Evolutionary conservation across 768 basidiomycete species (phyloP).

Genomic region (Pisolithus marmoratus): DNA sequence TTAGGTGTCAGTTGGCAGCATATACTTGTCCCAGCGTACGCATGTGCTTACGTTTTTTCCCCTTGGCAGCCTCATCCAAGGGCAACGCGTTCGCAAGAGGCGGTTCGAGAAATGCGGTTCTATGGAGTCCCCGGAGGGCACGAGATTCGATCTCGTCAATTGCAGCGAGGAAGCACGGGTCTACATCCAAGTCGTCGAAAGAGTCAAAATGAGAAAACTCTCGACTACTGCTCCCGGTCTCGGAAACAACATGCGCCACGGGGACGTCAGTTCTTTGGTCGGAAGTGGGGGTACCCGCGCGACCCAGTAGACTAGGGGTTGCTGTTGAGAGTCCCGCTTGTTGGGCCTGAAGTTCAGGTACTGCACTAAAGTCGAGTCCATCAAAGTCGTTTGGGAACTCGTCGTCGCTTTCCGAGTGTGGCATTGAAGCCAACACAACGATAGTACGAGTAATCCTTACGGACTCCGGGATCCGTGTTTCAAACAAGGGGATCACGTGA

Average conservation of each 20-base stretch:
- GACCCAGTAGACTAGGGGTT: constrained; percentile 1
- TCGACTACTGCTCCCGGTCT: neutral
- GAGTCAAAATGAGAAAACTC: constrained; percentile 1
- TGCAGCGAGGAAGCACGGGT: constrained; percentile 27
- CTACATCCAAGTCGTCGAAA: constrained; percentile 13
- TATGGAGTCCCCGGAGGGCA: constrained; percentile 8
- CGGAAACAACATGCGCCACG: neutral
- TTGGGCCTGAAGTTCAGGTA: constrained; percentile 24
- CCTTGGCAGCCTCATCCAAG: too few relatives aligned
- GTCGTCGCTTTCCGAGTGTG: constrained; percentile 31
- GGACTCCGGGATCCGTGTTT: too few relatives aligned
- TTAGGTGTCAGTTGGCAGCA: constrained; percentile 4
- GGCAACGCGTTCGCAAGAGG: neutral
- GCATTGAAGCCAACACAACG: constrained; percentile 13
- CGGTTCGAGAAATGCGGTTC: constrained; percentile 7
- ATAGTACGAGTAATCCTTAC: too few relatives aligned
- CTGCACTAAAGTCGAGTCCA: constrained; percentile 39
- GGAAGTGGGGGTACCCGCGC: neutral
- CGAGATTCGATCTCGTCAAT: constrained; percentile 44
- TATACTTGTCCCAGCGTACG: neutral
- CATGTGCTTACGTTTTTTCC: neutral
- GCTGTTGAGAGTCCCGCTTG: neutral
- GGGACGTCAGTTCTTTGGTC: neutral
- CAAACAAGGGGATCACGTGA: neutral
- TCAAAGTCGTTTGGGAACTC: constrained; percentile 56